Percentiles rank a stretch among this genome's conserved stretches.
Evolutionary conservation across 768 basidiomycete species (phyloP).

Genomic region (Agaricus subrufescens): DNA sequence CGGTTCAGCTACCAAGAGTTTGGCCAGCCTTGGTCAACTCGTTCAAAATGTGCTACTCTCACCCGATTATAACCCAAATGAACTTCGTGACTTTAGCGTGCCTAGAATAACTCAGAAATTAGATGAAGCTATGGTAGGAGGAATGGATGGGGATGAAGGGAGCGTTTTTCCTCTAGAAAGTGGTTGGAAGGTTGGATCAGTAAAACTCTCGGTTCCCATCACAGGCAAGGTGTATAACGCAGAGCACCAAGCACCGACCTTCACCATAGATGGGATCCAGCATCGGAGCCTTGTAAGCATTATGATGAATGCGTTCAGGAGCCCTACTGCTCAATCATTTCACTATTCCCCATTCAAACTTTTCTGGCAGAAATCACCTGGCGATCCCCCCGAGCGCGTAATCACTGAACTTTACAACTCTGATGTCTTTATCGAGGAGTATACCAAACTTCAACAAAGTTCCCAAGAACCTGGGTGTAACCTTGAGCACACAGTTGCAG

Average conservation of each 20-base stretch:
- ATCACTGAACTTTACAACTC: conserved; percentile 17
- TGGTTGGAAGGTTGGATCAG: conserved; percentile 16
- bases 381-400: conserved; percentile 9
- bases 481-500: conserved; percentile 16
- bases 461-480: neutral
- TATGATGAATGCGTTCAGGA: conserved; percentile 9
- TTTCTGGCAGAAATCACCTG: conserved; percentile 5
- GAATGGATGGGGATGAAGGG: neutral
- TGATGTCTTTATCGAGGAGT: conserved; percentile 15
- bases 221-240: conserved; percentile 13
- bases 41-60: conserved; percentile 19
- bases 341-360: conserved; percentile 14
- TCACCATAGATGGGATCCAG: conserved; percentile 14
- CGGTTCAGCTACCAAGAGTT: neutral
- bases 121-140: neutral
- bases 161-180: conserved; percentile 7
- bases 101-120: neutral
- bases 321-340: conserved; percentile 11
- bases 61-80: conserved; percentile 16
- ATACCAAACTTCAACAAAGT: neutral
- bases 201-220: conserved; percentile 23
- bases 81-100: conserved; percentile 16
- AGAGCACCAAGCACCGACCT: conserved; percentile 14
- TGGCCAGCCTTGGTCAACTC: conserved; percentile 1
- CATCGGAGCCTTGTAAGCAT: conserved; percentile 9